Evolutionary conservation across 163 green algal species (phyloP), one percentile per base, ranked within the genome.

Genomic region (Scenedesmus sp.): DNA sequence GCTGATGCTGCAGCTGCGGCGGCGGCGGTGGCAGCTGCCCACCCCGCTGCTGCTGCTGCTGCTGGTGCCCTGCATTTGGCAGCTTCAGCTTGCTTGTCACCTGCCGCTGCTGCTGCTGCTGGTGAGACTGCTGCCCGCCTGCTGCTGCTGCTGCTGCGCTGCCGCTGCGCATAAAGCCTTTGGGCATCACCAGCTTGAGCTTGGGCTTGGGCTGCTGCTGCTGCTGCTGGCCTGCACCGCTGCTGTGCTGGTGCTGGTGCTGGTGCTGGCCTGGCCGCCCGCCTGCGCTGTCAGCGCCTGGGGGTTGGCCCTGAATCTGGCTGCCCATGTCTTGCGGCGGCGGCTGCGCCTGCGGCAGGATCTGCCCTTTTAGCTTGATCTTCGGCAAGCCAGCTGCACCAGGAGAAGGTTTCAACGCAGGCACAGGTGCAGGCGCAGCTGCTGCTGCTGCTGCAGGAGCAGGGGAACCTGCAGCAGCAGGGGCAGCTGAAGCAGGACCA

Each of bases 111-210:
- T 34, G 26, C 54, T 70, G 59, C 84, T 88, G 84, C 84, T 88
- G 84, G 26, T 88, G 83, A 59, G 77, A 59, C 62, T 89, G 81
- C 52, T 73, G 54, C 56, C 73, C n/a, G 20, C 5, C 10, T 23
- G 0, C 70, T 79, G 70, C 70, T 23, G 34, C 70, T 12, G 70
- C 23, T 52, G 70, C 70, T 8, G 10, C 70, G 20, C 4, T 18
- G 66, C 16, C 66, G 2, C 3, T 52, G 13, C 52, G 34, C 20
- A 18, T 18, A 20, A 62, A 34, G 12, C 57, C 76, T 12, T 91
- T 87, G 10, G 74, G 57, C 57, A 81, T 81, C 13, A 82, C 12
- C 34, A 91, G 67, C 87, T 91, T 91, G 56, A 91, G 57, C 76
- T 91, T 91, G 3, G 57, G 56, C 34, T 67, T 91, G 66, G 34